phyloP scores from a whole-genome alignment of 2,329 filamentous ascomycete species.

The Lasiodiplodia sp. region DNA sequence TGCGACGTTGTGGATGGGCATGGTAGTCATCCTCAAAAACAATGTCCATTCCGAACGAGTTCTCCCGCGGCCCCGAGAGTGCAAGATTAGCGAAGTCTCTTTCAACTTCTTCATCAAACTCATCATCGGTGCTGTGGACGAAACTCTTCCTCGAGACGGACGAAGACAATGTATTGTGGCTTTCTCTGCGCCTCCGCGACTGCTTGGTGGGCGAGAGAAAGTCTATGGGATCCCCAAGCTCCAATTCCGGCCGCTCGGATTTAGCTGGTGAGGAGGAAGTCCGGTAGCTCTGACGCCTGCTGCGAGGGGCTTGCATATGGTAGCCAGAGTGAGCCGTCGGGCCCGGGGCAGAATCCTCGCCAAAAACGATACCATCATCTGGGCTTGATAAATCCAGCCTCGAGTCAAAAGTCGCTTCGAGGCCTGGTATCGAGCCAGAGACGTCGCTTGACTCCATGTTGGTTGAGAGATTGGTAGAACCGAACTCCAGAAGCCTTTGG shows the following conservation, averaged over 20 bases:
- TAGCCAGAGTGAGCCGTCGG: background rate
- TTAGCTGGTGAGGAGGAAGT: conserved; percentile 13
- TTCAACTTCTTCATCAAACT: conserved; percentile 58
- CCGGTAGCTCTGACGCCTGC: conserved; percentile 45
- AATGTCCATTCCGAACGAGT: conserved; percentile 24
- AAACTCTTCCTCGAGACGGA: conserved; percentile 51
- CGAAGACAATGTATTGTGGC: conserved; percentile 50
- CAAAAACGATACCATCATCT: conserved; percentile 33
- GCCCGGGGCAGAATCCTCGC: conserved; percentile 35
- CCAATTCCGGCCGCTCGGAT: background rate
- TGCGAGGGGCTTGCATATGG: conserved; percentile 34
- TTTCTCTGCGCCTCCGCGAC: conserved; percentile 37
- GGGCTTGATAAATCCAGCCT: background rate
- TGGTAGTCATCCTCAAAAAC: conserved; percentile 18
- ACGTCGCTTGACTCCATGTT: conserved; percentile 11
- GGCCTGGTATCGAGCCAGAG: background rate
- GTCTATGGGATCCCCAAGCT: conserved; percentile 33
- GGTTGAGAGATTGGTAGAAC: conserved; percentile 5
- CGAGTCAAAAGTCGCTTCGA: conserved; percentile 8
- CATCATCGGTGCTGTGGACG: conserved; percentile 42
- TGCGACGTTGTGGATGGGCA: conserved; percentile 26
- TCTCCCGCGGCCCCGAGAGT: conserved; percentile 1
- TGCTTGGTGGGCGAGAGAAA: conserved; percentile 1
- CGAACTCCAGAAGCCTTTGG: conserved; percentile 13
- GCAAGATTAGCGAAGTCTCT: conserved; percentile 31